phyloP scores from a whole-genome alignment of 169 alveolate genomes.

The Cryptosporidium meleagridis region DNA sequence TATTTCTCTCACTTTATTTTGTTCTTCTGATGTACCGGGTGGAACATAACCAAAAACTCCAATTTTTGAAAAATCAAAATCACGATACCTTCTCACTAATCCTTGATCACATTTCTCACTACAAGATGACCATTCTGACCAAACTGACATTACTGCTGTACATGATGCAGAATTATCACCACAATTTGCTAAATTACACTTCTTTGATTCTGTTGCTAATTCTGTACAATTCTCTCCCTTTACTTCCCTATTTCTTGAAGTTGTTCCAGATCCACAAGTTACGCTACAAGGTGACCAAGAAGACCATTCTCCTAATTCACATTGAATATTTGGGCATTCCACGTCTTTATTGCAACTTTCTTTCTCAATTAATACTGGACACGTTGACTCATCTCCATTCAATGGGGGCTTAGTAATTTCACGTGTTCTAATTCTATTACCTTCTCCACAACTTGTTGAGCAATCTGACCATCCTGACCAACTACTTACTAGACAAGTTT shows the following conservation, averaged over 20 bases:
- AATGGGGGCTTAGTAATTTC: slow-evolving; percentile 73
- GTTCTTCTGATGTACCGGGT: slow-evolving; percentile 59
- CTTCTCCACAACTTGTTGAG: slow-evolving; percentile 78
- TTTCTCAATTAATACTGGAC: slow-evolving; percentile 75
- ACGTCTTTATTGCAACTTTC: slow-evolving; percentile 61
- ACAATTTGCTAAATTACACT: slow-evolving; percentile 13
- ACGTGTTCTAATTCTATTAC: slow-evolving; percentile 73
- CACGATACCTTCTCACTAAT: slow-evolving; percentile 19
- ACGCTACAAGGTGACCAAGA: slow-evolving; percentile 78
- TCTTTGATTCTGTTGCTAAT: not conserved
- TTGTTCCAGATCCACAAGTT: slow-evolving; percentile 77
- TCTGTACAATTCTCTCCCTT: slow-evolving; percentile 32
- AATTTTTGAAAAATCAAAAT: slow-evolving; percentile 44
- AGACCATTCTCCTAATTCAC: slow-evolving; percentile 77
- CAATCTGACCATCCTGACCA: slow-evolving; percentile 76
- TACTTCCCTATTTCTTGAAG: slow-evolving; percentile 59
- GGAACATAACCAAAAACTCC: slow-evolving; percentile 45
- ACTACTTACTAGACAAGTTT: slow-evolving; percentile 19
- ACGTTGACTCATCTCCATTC: slow-evolving; percentile 75
- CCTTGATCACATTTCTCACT: slow-evolving; percentile 67
- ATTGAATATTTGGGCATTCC: slow-evolving; percentile 47
- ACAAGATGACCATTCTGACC: slow-evolving; percentile 60
- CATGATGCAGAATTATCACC: not conserved
- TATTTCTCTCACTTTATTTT: slow-evolving; percentile 8
- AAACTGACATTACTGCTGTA: slow-evolving; percentile 31